Base-by-base conservation (phyloP, 2,329 filamentous ascomycete genomes). In the Proliferodiscus dingleyae region DNA sequence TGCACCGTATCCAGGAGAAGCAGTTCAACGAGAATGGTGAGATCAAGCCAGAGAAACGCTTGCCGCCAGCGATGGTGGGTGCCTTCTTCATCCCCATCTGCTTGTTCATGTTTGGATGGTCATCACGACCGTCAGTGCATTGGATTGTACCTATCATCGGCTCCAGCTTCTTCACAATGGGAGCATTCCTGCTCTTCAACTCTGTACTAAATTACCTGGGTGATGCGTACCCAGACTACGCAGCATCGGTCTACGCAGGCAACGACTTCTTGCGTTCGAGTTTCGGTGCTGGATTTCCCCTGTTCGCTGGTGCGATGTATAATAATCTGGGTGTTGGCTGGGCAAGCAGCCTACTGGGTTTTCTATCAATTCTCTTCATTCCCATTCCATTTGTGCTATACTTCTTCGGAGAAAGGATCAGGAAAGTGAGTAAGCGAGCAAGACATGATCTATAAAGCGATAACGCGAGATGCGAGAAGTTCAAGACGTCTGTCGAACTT, bases 71-170 rank as follows among this genome's bases (percentile, higher is more conserved):
- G 4, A 66, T 81, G 4, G 61, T 68, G 1, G 74, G 75, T 2
- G 63, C 71, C 10, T 68, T 80, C 46, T 72, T 71, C 5, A 71
- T 78, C 2, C 74, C 77, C 1, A 69, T 78, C 28, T 77, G 78
- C 22, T 66, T 83, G n/a, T 82, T 83, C 37, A 55, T 50, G 51
- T 61, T 77, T 52, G 75, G 72, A 18, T 81, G 76, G 76, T 77
- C 77, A 0, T 69, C 72, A 11, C 66, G 68, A 11, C 62, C 68
- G 0, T 64, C 64, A 2, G 66, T 77, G 36, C 75, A 76, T 55
- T 80, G 77, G 77, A 75, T 80, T 50, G 74, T 69, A 1, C 72
- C 74, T 7, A 75, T 74, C 19, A 72, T 79, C 15, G 77, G 77
- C 21, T 64, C 64, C 1, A 55, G 54, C 2, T 68, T 65, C 47